Percentiles rank a stretch among this genome's conserved stretches.
Conservation (phyloP, 1,284 basidiomycete genomes). For the Moniliophthora roreri region DNA sequence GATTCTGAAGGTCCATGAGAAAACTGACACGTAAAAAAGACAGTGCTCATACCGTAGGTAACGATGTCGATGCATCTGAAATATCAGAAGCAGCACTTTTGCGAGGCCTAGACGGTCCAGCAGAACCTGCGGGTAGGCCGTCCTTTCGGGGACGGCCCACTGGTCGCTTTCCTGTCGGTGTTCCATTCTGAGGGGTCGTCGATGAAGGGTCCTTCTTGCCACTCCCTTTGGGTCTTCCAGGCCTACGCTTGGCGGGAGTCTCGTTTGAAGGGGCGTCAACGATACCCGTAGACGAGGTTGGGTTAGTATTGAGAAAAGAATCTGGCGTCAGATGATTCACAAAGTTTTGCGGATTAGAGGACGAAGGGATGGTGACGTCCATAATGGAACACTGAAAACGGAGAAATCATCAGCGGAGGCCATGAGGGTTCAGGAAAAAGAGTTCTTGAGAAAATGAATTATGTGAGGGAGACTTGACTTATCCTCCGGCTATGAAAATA, state of each 20-base stretch:
- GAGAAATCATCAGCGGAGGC: neutral
- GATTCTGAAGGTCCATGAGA: neutral
- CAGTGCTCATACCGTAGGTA: neutral
- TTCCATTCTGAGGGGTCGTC: slow-evolving; percentile 25
- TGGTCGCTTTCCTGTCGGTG: slow-evolving; percentile 33
- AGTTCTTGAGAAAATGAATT: neutral
- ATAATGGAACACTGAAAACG: neutral
- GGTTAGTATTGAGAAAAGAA: neutral
- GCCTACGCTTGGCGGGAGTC: slow-evolving; percentile 40
- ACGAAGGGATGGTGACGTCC: neutral
- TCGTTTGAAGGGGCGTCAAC: neutral
- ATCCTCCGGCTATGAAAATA: slow-evolving; percentile 3
- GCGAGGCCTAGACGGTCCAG: slow-evolving; percentile 20
- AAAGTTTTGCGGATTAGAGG: neutral
- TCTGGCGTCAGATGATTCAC: slow-evolving; percentile 5
- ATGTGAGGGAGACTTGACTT: slow-evolving; percentile 1
- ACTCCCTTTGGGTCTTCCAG: slow-evolving; percentile 48
- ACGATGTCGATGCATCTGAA: neutral
- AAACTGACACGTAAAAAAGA: neutral
- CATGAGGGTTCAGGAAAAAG: neutral
- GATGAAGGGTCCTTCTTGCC: slow-evolving; percentile 38
- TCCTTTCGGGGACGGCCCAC: slow-evolving; percentile 47
- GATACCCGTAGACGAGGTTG: neutral
- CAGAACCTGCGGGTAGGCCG: slow-evolving; percentile 44
- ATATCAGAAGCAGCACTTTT: neutral